Conservation (phyloP, 192 early-diverging fungal species). For the Backusella mclennaniae region DNA sequence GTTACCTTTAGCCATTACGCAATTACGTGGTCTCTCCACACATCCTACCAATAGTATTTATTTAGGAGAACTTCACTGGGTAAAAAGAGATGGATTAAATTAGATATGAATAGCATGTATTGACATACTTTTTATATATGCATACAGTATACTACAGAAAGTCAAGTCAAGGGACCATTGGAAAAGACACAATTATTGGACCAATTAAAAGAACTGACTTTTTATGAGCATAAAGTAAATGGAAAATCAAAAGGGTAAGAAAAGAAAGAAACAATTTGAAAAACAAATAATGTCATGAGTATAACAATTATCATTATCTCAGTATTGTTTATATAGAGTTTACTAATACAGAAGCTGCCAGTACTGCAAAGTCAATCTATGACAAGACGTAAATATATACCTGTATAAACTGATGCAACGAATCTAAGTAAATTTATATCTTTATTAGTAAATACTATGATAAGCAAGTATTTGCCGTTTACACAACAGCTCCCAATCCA, state of each 20-base stretch:
- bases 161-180: slow-evolving; percentile 44
- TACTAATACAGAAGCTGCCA: slow-evolving; percentile 37
- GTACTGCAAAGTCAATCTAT: slow-evolving; percentile 37
- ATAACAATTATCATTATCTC: neutral
- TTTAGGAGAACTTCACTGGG: slow-evolving; percentile 46
- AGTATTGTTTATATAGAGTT: slow-evolving; percentile 56
- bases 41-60: slow-evolving; percentile 42
- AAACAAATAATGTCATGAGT: no score
- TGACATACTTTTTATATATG: neutral
- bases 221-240: slow-evolving; percentile 63
- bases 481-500: slow-evolving; percentile 38
- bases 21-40: slow-evolving; percentile 22
- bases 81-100: slow-evolving; percentile 3
- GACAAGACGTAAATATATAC: slow-evolving; percentile 39
- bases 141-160: slow-evolving; percentile 57
- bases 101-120: neutral
- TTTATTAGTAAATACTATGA: slow-evolving; percentile 29
- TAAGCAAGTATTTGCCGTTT: slow-evolving; percentile 32
- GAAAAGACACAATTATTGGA: slow-evolving; percentile 47
- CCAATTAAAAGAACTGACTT: slow-evolving; percentile 52
- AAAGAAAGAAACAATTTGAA: neutral
- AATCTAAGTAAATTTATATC: no score
- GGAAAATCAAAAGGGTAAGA: slow-evolving; percentile 60
- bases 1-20: slow-evolving; percentile 14
- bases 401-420: neutral